Conservation (phyloP, 495 filamentous ascomycete species). For the Apodospora peruviana region DNA sequence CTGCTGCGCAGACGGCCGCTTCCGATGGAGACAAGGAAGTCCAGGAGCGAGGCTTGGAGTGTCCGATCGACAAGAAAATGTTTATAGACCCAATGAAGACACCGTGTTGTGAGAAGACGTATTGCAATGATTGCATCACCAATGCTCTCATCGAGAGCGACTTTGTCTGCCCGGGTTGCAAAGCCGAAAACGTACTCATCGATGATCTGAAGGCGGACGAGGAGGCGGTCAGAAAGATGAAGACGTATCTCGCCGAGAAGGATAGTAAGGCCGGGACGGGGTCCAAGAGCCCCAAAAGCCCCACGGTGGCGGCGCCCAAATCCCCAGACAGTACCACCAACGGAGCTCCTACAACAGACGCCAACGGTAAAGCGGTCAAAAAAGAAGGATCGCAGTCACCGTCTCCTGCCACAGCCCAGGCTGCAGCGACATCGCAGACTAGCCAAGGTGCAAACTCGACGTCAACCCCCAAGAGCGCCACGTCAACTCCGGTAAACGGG, state of each 20-base stretch:
- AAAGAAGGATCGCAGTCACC: constrained; percentile 34
- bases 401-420: constrained; percentile 20
- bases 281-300: constrained; percentile 32
- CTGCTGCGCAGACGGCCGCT: constrained; percentile 67
- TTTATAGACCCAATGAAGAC: constrained; percentile 98
- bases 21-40: constrained; percentile 67
- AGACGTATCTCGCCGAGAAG: constrained; percentile 68
- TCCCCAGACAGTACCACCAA: constrained; percentile 8
- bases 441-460: not conserved
- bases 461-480: constrained; percentile 13
- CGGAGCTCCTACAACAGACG: constrained; percentile 1
- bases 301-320: constrained; percentile 18
- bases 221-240: constrained; percentile 69
- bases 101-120: constrained; percentile 94
- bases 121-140: constrained; percentile 98
- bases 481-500: constrained; percentile 23
- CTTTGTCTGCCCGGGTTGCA: constrained; percentile 88
- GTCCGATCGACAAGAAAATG: constrained; percentile 91
- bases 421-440: constrained; percentile 6
- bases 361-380: constrained; percentile 16
- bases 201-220: constrained; percentile 84
- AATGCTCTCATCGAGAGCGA: constrained; percentile 96
- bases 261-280: constrained; percentile 49
- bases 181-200: constrained; percentile 82
- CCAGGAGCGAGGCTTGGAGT: constrained; percentile 81